Conservation (phyloP, 2,329 filamentous ascomycete species). For the Coleophoma eucalyptorum region DNA sequence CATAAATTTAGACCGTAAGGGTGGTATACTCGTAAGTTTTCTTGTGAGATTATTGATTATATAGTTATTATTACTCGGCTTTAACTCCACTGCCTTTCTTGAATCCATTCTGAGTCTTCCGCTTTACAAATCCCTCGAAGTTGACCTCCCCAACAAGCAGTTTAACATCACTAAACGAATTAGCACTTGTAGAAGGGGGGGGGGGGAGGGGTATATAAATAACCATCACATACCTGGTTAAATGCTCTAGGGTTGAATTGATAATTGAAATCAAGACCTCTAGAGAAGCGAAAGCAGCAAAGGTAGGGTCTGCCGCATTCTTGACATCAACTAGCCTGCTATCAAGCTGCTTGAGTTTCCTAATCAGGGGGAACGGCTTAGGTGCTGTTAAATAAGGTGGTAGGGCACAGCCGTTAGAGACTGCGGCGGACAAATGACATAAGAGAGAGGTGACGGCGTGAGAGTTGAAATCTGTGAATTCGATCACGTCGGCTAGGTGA, state of each 20-base stretch:
- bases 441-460: constrained; percentile 66
- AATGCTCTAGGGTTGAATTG: neutral
- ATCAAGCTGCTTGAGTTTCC: constrained; percentile 51
- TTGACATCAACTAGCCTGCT: constrained; percentile 53
- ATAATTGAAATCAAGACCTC: constrained; percentile 42
- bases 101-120: neutral
- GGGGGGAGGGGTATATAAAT: neutral
- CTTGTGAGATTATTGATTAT: too few relatives aligned
- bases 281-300: constrained; percentile 68
- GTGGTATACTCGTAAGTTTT: too few relatives aligned
- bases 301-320: constrained; percentile 66
- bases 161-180: neutral
- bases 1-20: too few relatives aligned
- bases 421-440: constrained; percentile 62
- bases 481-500: constrained; percentile 42
- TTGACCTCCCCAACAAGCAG: neutral
- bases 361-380: constrained; percentile 52
- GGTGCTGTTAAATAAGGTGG: constrained; percentile 66
- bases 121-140: neutral
- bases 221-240: neutral
- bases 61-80: too few relatives aligned
- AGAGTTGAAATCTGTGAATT: constrained; percentile 44
- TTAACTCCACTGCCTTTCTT: neutral
- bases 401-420: constrained; percentile 61
- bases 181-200: neutral